Percentiles rank a stretch among this genome's conserved stretches.
These are phyloP conservation scores for Corynascus novoguineensis DNA, from an alignment of 495 filamentous ascomycete species.

Conservation along the genomic window DNA sequence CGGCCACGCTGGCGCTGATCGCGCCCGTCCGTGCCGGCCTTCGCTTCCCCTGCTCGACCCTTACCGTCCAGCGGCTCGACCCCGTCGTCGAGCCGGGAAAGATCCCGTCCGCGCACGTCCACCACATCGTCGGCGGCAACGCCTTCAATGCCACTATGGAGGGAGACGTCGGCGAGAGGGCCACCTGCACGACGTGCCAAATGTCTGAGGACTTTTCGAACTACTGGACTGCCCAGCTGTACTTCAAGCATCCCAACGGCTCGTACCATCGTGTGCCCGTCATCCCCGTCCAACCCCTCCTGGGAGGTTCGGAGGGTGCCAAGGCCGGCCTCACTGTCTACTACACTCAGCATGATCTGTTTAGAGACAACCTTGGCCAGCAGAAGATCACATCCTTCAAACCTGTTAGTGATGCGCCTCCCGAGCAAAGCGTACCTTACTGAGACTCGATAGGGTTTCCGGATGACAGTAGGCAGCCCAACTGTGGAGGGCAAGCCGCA, in stretches of 20 bases:
- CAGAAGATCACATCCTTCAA: slow-evolving; percentile 38
- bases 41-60: slow-evolving; percentile 17
- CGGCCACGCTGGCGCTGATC: neutral
- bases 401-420: slow-evolving; percentile 26
- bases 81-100: slow-evolving; percentile 39
- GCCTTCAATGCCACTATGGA: slow-evolving; percentile 47
- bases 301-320: slow-evolving; percentile 39
- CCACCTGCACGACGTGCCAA: slow-evolving; percentile 29
- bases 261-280: slow-evolving; percentile 38
- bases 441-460: slow-evolving; percentile 39
- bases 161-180: slow-evolving; percentile 42
- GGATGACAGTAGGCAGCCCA: slow-evolving; percentile 47
- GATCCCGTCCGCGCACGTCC: slow-evolving; percentile 41
- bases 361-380: slow-evolving; percentile 29
- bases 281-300: slow-evolving; percentile 36
- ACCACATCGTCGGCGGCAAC: slow-evolving; percentile 47
- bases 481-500: slow-evolving; percentile 31
- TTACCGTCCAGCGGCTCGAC: slow-evolving; percentile 38
- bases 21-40: slow-evolving; percentile 13
- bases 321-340: slow-evolving; percentile 42
- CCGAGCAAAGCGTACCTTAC: neutral
- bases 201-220: slow-evolving; percentile 27
- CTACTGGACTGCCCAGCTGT: slow-evolving; percentile 43
- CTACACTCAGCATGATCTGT: slow-evolving; percentile 40
- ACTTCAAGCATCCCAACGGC: slow-evolving; percentile 47